These are phyloP conservation scores for Centaurea solstitialis DNA, from an alignment of 129 eudicot species.

Conservation along the genomic window DNA sequence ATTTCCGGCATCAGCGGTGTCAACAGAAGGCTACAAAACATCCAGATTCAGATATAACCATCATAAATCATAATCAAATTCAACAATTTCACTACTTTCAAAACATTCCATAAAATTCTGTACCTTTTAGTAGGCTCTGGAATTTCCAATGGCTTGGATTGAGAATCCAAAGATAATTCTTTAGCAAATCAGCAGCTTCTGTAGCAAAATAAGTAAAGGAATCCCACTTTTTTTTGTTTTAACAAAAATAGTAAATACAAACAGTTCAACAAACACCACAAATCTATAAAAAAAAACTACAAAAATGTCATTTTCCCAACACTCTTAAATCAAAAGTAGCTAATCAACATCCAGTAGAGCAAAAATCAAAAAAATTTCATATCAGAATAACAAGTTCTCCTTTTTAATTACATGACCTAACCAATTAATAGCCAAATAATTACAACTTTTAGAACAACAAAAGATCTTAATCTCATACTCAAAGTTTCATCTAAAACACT, in stretches of 20 bases:
- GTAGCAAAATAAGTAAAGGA: conserved; percentile 21
- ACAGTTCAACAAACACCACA: background rate
- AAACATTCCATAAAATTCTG: no score
- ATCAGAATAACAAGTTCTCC: background rate
- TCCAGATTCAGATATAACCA: conserved; percentile 6
- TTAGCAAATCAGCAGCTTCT: conserved; percentile 82
- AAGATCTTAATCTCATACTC: background rate
- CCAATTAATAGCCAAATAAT: background rate
- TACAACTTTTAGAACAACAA: background rate
- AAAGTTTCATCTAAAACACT: no score
- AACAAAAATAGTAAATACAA: background rate
- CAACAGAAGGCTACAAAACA: conserved; percentile 37
- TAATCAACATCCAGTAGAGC: conserved; percentile 13
- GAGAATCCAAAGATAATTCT: conserved; percentile 75
- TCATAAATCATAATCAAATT: background rate
- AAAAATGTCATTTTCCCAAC: background rate
- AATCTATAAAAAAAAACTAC: background rate
- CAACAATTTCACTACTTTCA: background rate
- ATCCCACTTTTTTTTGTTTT: background rate
- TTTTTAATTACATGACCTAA: background rate
- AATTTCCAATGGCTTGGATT: conserved; percentile 49
- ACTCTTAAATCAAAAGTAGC: background rate
- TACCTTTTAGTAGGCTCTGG: conserved; percentile 58
- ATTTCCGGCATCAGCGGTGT: conserved; percentile 28
- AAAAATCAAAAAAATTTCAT: background rate